Base-by-base conservation (phyloP, 2,329 filamentous ascomycete genomes). In the Exophiala lecanii-corni region DNA sequence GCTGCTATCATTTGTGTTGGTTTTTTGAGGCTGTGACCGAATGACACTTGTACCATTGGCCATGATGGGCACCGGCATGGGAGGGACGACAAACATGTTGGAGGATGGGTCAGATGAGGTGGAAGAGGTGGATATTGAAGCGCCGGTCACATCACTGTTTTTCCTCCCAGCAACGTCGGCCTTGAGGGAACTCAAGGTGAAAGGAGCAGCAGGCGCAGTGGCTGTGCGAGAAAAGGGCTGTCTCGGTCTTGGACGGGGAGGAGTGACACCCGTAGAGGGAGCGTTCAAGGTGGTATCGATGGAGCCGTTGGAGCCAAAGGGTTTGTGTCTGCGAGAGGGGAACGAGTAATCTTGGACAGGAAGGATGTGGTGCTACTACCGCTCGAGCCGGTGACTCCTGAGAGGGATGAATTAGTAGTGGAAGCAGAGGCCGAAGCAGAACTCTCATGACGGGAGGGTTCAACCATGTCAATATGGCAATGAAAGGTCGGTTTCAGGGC, bases 281-380 rank as follows among this genome's bases (percentile, higher is more conserved):
- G 23, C 23, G 23, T 26, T 26, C 12, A 50, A 36, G 19, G 43
- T 43, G 13, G 42, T 43, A 45, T 53, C 51, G 16, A 53, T 42
- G 26, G 51, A 53, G 12, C 21, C 41, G 43, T 47, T 50, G 13
- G 47, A 50, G 40, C 47, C 47, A 17, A 50, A 45, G 32, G 54
- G 45, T 35, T 49, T 53, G 45, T 55, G 53, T 33, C 46, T 44
- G 32, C 48, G 45, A 28, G 50, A 53, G 34, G 54, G 54, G 54
- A 55, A 46, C 52, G 49, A 10, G 47, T 49, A 18, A 56, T 50
- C 38, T 56, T 56, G 33, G 52, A 51, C 25, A 56, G 45, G 28
- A 56, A 52, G 28, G 45, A 26, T 26, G 23, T 26, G 12, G 23
- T 6, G 23, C 23, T 12, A 12, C 7, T 26, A 26, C 7, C 12